Base-by-base conservation (phyloP, 352 stramenopile species). In the Globisporangium echinulatum region DNA sequence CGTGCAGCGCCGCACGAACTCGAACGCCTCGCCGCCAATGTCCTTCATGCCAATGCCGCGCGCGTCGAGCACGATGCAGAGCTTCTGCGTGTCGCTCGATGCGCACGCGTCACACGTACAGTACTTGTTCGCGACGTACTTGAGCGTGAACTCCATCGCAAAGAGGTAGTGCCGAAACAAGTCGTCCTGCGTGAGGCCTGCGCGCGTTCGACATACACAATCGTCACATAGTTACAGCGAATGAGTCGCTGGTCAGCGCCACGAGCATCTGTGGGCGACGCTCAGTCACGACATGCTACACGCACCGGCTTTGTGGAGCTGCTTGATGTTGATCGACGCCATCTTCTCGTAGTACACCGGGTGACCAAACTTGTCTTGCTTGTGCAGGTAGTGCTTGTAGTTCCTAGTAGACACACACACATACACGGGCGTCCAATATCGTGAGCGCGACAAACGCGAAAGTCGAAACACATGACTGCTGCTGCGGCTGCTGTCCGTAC, bases 151-250 rank as follows among this genome's bases (percentile, higher is more conserved):
- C 71, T 95, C 84, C 70, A 91, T 92, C 19, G 77, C 66, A 54
- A 92, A 92, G 56, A 92, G 71, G 68, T 92, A 94, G 58, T 95
- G 82, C n/a, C 65, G 70, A 52, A 94, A 87, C 4, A 95, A 67
- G 37, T 85, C 75, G n/a, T 92, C 80, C 40, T 75, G 69, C 0
- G 69, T 72, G 49, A 94, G 66, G 43, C 80, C 79, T 59, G 39
- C 7, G 37, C 6, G 13, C 13, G 36, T 39, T 9, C 5, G 5
- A 17, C 49, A 54, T 33, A 33, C 25, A 33, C 25, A 33, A 33
- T 33, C 25, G 25, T 33, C 25, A 33, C 25, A 33, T 33, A 33
- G 2, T 33, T 33, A 33, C 25, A 33, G 25, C 25, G 25, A 33
- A 33, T 3, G 25, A 33, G 25, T 33, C 25, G 25, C 25, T 33